Base-by-base conservation (phyloP, 257 asterid species). In the Nicotiana knightiana region DNA sequence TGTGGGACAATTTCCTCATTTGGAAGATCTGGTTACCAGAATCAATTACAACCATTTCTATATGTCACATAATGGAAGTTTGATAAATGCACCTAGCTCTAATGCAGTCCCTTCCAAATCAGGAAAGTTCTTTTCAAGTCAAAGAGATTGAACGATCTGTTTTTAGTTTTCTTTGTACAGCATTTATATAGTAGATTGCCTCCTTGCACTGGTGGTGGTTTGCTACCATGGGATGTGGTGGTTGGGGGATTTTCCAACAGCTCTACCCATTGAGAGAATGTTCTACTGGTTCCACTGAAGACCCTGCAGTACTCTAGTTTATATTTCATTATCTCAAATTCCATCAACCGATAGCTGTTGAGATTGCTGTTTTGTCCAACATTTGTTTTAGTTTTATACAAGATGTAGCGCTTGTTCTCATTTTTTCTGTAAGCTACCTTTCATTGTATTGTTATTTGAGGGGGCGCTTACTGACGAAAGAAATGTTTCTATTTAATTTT, bases 1-100 rank as follows among this genome's bases (percentile, higher is more conserved):
- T 21, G 98, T 93, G 39, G 98, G 99, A 55, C 99, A 96, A 88
- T 96, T 96, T 70, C 99, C 99, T 57, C 98, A 96, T 81, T 87
- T 94, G 80, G 98, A 97, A 13, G 99, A 93, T 87, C 89, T 96
- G 63, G 98, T 93, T n/a, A 92, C 98, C 39, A 92, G 97, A 81
- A 92, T 93, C 46, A 96, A 96, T 88, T 94, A 93, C 87, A 96
- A 94, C 90, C 88, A 86, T 76, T 96, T 89, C 93, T 96, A 96
- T 85, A 90, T 94, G 99, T 92, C 98, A 2, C 97, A 94, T 39
- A 91, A 86, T 17, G 98, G 99, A 37, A 87, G 81, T 82, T 82
- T 90, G 88, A 83, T 81, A 46, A 85, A 90, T 3, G 84, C 92
- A 67, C 86, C 96, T 51, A 90, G 89, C 83, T 84, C 93, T 55